Percentiles rank a stretch among this genome's conserved stretches.
phyloP scores from a whole-genome alignment of 2,329 filamentous ascomycete species.

The Exserohilum turcica region DNA sequence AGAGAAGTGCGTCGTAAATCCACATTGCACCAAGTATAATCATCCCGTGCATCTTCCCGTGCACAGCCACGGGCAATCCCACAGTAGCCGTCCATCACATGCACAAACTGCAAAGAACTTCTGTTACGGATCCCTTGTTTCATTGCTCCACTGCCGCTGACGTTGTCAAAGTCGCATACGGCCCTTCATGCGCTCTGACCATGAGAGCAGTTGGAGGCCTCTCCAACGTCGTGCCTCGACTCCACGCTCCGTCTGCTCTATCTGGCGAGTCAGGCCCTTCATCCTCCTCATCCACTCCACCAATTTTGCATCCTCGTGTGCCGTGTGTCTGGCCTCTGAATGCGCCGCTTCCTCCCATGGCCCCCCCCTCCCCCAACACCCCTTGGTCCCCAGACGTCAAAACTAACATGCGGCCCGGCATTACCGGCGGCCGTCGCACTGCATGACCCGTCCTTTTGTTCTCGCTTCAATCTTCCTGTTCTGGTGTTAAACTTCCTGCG shows the following conservation, averaged over 20 bases:
- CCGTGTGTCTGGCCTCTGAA: constrained; percentile 21
- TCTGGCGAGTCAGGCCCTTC: neutral
- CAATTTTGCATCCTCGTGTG: constrained; percentile 12
- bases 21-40: no score
- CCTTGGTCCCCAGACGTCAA: constrained; percentile 20
- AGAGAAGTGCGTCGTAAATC: neutral
- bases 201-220: neutral
- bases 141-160: neutral
- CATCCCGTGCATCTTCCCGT: neutral
- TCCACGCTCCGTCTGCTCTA: neutral
- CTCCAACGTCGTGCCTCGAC: neutral
- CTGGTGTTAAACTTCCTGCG: constrained; percentile 20
- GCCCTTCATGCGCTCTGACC: neutral
- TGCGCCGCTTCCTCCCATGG: constrained; percentile 19
- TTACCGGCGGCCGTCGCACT: constrained; percentile 5
- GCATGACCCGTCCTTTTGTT: constrained; percentile 5
- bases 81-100: neutral
- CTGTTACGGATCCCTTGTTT: neutral
- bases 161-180: neutral
- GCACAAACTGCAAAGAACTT: neutral
- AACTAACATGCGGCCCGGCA: constrained; percentile 24
- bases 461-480: constrained; percentile 31
- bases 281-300: constrained; percentile 1
- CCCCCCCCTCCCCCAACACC: constrained; percentile 1
- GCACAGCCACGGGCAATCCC: neutral